These are phyloP conservation scores for Nematocida minor DNA, from an alignment of 371 early-diverging fungal genomes.

Conservation along the genomic window DNA sequence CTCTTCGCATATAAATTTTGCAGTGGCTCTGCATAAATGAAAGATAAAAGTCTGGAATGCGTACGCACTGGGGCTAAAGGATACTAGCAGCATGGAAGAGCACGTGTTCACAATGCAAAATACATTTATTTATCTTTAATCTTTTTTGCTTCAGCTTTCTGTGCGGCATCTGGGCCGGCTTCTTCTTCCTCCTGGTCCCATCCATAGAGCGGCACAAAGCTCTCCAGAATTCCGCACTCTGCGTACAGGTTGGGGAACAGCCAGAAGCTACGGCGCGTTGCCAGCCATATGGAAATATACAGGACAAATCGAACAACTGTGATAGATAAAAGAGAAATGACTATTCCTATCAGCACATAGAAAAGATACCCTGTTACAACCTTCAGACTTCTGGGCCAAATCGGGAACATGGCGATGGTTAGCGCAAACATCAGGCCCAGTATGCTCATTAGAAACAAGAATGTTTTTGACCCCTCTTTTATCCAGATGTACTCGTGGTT, in stretches of 20 bases:
- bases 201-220: slow-evolving; percentile 86
- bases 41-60: too few species aligned
- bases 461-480: slow-evolving; percentile 76
- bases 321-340: slow-evolving; percentile 79
- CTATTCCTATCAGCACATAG: slow-evolving; percentile 66
- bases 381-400: slow-evolving; percentile 81
- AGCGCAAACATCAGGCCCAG: slow-evolving; percentile 72
- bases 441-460: slow-evolving; percentile 71
- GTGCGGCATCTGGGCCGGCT: slow-evolving; percentile 27
- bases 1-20: slow-evolving; percentile 30
- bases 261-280: slow-evolving; percentile 83
- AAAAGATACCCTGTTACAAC: slow-evolving; percentile 79
- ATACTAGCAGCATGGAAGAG: too few species aligned
- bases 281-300: slow-evolving; percentile 71
- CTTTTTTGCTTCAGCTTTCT: too few species aligned
- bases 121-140: too few species aligned
- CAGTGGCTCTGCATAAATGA: background rate
- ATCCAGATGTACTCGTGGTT: slow-evolving; percentile 75
- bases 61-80: too few species aligned
- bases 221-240: slow-evolving; percentile 89
- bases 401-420: slow-evolving; percentile 87
- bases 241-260: slow-evolving; percentile 97
- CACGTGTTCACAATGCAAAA: too few species aligned
- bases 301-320: slow-evolving; percentile 79
- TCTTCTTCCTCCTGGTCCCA: slow-evolving; percentile 66